phyloP scores from a whole-genome alignment of 805 yeast species.

The Pichia californica region DNA sequence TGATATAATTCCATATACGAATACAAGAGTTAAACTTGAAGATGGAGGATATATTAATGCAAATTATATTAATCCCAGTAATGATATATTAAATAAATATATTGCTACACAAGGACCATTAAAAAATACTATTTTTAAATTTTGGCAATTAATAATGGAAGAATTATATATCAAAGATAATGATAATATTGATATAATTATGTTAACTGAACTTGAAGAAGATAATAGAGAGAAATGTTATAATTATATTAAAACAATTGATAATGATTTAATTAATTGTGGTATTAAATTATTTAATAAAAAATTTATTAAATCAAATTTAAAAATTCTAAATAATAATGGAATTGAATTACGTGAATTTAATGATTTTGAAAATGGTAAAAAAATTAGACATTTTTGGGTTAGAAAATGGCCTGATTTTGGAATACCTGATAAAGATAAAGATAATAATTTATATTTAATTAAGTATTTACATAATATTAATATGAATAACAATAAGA shows the following conservation, averaged over 20 bases:
- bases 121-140: constrained; percentile 33
- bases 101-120: constrained; percentile 70
- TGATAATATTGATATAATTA: constrained; percentile 43
- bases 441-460: constrained; percentile 6
- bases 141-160: constrained; percentile 33
- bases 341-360: constrained; percentile 10
- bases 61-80: constrained; percentile 18
- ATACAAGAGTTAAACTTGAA: constrained; percentile 15
- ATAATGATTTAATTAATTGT: neutral
- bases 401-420: constrained; percentile 14
- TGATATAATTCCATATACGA: constrained; percentile 62
- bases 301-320: neutral
- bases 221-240: constrained; percentile 34
- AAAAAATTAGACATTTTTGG: constrained; percentile 8
- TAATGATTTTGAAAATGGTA: neutral
- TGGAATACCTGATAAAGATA: constrained; percentile 6
- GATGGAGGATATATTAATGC: constrained; percentile 33
- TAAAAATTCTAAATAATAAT: neutral
- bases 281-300: neutral
- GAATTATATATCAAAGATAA: constrained; percentile 13
- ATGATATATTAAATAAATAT: constrained; percentile 26
- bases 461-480: neutral
- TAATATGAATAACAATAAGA: constrained; percentile 8
- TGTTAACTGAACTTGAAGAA: constrained; percentile 65
- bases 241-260: constrained; percentile 10